Conservation (phyloP, 2,329 filamentous ascomycete genomes). For the Pseudogymnoascus sp. region DNA sequence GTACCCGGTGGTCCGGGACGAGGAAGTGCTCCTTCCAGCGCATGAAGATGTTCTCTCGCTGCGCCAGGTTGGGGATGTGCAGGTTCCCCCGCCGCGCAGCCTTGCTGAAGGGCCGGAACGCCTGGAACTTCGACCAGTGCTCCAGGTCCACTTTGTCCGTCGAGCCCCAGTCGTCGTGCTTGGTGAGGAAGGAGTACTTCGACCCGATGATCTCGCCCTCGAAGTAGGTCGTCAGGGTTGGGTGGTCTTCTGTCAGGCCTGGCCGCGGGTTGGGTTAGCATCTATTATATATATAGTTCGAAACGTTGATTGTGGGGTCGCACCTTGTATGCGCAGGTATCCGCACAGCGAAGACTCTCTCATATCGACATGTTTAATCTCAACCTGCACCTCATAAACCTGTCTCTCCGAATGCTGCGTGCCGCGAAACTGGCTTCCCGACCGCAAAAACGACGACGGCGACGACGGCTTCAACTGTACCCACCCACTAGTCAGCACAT, state of each 20-base stretch:
- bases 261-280: constrained; percentile 12
- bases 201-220: constrained; percentile 96
- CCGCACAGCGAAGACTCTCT: constrained; percentile 90
- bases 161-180: constrained; percentile 84
- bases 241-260: constrained; percentile 93
- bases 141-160: constrained; percentile 84
- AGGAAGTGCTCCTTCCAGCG: constrained; percentile 98
- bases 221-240: constrained; percentile 96
- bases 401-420: constrained; percentile 91
- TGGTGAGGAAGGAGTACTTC: constrained; percentile 89
- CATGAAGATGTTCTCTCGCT: constrained; percentile 92
- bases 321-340: constrained; percentile 91
- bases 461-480: constrained; percentile 53
- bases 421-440: constrained; percentile 81
- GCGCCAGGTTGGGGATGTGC: constrained; percentile 61
- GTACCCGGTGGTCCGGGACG: constrained; percentile 87
- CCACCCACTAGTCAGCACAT: not conserved
- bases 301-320: constrained; percentile 17
- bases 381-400: constrained; percentile 90
- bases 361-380: constrained; percentile 95
- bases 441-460: constrained; percentile 78
- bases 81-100: constrained; percentile 49
- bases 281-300: constrained; percentile 8
- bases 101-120: constrained; percentile 68
- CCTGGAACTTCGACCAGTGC: constrained; percentile 86